Percentiles rank a stretch among this genome's conserved stretches.
Conservation (phyloP, 352 stramenopile genomes). For the Phytophthora megakarya region DNA sequence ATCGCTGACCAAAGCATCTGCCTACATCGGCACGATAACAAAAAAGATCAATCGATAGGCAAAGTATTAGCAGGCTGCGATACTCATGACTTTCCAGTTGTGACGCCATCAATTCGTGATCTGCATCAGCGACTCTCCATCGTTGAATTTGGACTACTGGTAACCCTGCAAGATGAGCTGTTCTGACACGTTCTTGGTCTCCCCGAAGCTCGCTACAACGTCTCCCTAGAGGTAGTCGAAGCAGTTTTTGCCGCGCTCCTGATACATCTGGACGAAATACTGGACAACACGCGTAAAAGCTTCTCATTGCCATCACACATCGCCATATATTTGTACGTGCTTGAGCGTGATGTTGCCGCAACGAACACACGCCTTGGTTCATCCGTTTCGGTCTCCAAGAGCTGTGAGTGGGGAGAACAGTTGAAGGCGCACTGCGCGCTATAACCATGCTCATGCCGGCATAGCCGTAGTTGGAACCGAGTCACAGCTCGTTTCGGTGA, state of each 20-base stretch:
- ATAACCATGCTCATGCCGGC: slow-evolving; percentile 17
- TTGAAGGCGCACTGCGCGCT: no score
- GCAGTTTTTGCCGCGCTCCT: slow-evolving; percentile 3
- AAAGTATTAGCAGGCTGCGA: slow-evolving; percentile 26
- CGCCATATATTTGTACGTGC: not conserved
- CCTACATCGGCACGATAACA: slow-evolving; percentile 32
- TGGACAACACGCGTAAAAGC: not conserved
- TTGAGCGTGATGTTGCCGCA: no score
- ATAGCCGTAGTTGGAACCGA: slow-evolving; percentile 1
- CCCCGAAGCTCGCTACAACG: slow-evolving; percentile 5
- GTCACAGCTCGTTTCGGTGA: slow-evolving; percentile 10
- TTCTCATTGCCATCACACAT: not conserved
- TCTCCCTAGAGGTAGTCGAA: slow-evolving; percentile 3
- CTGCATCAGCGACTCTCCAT: slow-evolving; percentile 1
- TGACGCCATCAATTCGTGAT: slow-evolving; percentile 10
- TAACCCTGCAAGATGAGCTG: slow-evolving; percentile 10
- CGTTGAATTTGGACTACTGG: not conserved
- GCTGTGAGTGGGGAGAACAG: slow-evolving; percentile 2
- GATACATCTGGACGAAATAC: slow-evolving; percentile 4
- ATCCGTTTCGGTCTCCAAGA: not conserved
- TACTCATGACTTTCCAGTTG: slow-evolving; percentile 20
- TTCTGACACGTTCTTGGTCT: slow-evolving; percentile 1
- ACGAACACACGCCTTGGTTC: not conserved
- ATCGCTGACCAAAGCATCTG: slow-evolving; percentile 34
- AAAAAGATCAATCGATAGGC: slow-evolving; percentile 25